These are phyloP conservation scores for Draba incana DNA, from an alignment of 345 rosid species.

Conservation along the genomic window DNA sequence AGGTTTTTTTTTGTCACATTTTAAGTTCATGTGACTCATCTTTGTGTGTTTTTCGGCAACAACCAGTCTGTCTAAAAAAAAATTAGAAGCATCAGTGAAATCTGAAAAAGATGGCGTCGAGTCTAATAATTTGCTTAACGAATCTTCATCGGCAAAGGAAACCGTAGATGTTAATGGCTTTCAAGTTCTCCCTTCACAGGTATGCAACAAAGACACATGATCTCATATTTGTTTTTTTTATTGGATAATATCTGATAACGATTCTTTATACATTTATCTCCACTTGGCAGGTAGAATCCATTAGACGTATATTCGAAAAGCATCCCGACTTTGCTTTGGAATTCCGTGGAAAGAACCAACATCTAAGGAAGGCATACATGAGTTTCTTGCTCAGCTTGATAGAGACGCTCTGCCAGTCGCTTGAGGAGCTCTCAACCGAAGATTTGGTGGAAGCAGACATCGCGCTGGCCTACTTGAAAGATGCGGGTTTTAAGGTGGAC, in stretches of 20 bases:
- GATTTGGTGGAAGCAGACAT: conserved; percentile 19
- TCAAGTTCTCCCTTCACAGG: conserved; percentile 13
- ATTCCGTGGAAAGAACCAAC: conserved; percentile 7
- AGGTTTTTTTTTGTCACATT: no score
- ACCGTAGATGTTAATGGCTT: background rate
- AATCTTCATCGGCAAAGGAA: background rate
- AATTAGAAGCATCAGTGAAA: background rate
- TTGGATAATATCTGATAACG: no score
- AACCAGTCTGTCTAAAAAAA: no score
- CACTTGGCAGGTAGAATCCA: conserved; percentile 8
- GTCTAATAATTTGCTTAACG: background rate
- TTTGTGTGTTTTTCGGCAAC: no score
- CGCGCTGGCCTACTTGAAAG: conserved; percentile 5
- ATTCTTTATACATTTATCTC: background rate
- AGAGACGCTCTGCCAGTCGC: conserved; percentile 19
- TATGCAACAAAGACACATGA: no score
- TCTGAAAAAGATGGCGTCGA: background rate
- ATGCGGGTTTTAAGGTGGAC: conserved; percentile 16
- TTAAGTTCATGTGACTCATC: no score
- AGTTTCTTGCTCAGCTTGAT: background rate
- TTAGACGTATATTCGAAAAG: conserved; percentile 6
- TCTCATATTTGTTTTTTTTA: no score
- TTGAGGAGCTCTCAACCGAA: background rate
- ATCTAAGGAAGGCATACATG: conserved; percentile 7
- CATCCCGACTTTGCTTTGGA: conserved; percentile 23